Conservation (phyloP, 805 yeast genomes). For the Candida schatavii region DNA sequence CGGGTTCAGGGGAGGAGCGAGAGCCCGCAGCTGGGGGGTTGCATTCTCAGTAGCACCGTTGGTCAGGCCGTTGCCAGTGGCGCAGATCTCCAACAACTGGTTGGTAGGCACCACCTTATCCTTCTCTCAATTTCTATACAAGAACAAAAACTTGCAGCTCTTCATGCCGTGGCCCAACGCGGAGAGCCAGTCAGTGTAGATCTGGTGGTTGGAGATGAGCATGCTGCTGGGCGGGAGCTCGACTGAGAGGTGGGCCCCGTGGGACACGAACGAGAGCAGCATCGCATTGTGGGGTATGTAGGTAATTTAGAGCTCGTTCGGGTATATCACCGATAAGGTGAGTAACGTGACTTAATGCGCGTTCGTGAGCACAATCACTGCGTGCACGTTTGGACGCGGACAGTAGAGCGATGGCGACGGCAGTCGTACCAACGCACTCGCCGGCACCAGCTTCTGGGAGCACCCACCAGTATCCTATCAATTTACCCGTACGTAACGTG, state of each 20-base stretch:
- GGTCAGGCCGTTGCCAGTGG: slow-evolving; percentile 54
- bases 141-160: slow-evolving; percentile 70
- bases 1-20: slow-evolving; percentile 9
- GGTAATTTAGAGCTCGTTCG: slow-evolving; percentile 51
- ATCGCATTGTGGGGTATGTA: too few relatives aligned
- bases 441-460: too few relatives aligned
- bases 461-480: too few relatives aligned
- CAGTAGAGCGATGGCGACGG: too few relatives aligned
- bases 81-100: slow-evolving; percentile 55
- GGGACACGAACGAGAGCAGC: slow-evolving; percentile 19
- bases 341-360: too few relatives aligned
- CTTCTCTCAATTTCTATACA: slow-evolving; percentile 80
- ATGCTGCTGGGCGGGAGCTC: slow-evolving; percentile 52
- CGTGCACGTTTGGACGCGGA: too few relatives aligned
- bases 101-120: slow-evolving; percentile 62
- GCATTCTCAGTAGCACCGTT: slow-evolving; percentile 36
- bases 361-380: too few relatives aligned
- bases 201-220: slow-evolving; percentile 86
- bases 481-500: too few relatives aligned
- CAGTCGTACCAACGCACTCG: too few relatives aligned
- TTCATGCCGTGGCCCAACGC: slow-evolving; percentile 84
- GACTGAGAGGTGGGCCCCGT: slow-evolving; percentile 19
- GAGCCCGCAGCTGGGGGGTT: slow-evolving; percentile 19
- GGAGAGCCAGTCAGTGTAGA: slow-evolving; percentile 93
- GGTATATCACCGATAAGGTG: slow-evolving; percentile 50